Evolutionary conservation across 176 grass and related monocot genomes (phyloP), one percentile per base, ranked within the genome.

Genomic region (Oryza rufipogon): DNA sequence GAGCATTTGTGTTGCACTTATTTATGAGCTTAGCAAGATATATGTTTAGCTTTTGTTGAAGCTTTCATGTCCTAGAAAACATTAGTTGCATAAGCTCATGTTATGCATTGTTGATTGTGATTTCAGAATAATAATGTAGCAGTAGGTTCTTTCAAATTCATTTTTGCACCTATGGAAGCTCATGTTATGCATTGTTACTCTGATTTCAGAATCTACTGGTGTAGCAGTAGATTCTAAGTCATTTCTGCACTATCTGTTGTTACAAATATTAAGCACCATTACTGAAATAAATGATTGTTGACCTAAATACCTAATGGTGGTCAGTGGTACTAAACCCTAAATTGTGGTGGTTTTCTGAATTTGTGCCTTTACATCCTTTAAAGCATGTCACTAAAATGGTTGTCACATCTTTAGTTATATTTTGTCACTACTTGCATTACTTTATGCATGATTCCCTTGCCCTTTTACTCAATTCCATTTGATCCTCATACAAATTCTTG

Each of bases 21-120:
- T 56, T 56, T 56, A 20, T 56, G 52, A 56, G 52, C 52, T 56
- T 19, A 19, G 2, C 52, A 17, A 56, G 4, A 56, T 63, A 38
- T 61, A 61, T 61, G 20, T 77, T 75, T 75, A 20, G n/a, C 32
- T 77, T 77, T 23, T 22, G 51, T n/a, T 60, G 34, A 38, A 76
- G 34, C 20, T 77, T 60, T 63, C 7, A 63, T 63, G 75, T 17
- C 76, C 76, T 44, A 78, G 12, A 78, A 64, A 78, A 78, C 36
- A 64, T 15, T 45, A 4, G n/a, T 34, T 68, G 42, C 25, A 20
- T 33, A 68, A 60, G 19, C 36, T 25, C 65, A 36, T 33, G 28
- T 54, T 51, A 54, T 54, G 32, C 52, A 32, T 67, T 51, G 13
- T 76, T 26, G 6, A 17, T 49, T 23, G 47, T 56, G 52, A 7